Conservation (phyloP, 2,329 filamentous ascomycete genomes). For the Penicillium concentricum region DNA sequence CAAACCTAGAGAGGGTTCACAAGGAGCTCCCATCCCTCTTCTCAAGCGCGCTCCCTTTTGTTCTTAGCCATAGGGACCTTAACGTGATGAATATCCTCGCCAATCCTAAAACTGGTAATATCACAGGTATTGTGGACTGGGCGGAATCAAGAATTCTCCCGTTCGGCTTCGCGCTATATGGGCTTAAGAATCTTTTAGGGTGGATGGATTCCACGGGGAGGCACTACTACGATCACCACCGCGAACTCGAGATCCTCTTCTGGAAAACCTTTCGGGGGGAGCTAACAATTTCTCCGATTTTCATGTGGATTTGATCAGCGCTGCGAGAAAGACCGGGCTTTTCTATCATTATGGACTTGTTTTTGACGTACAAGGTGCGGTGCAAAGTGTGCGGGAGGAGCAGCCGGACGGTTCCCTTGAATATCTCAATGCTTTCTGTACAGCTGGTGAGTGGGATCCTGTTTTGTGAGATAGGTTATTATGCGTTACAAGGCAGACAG, state of each 20-base stretch:
- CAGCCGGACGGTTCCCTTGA: slow-evolving; percentile 14
- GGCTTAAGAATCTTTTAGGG: slow-evolving; percentile 17
- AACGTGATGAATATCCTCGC: slow-evolving; percentile 11
- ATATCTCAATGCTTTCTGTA: slow-evolving; percentile 23
- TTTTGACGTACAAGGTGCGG: slow-evolving; percentile 14
- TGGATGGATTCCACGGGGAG: slow-evolving; percentile 18
- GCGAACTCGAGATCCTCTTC: slow-evolving; percentile 15
- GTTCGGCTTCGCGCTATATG: slow-evolving; percentile 28
- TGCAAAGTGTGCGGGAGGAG: slow-evolving; percentile 13
- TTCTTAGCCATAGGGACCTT: slow-evolving; percentile 14
- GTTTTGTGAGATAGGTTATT: slow-evolving; percentile 3
- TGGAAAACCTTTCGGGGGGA: slow-evolving; percentile 14
- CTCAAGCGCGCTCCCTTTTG: slow-evolving; percentile 1
- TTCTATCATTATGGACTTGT: slow-evolving; percentile 18
- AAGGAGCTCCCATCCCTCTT: slow-evolving; percentile 13
- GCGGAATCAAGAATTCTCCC: slow-evolving; percentile 22
- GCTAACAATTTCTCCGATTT: slow-evolving; percentile 11
- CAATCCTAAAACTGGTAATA: slow-evolving; percentile 12
- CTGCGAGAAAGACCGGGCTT: slow-evolving; percentile 17
- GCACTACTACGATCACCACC: slow-evolving; percentile 12
- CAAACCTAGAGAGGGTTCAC: slow-evolving; percentile 9
- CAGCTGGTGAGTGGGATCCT: slow-evolving; percentile 11
- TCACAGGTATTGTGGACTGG: slow-evolving; percentile 26
- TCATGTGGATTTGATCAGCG: slow-evolving; percentile 13
- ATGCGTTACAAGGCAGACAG: neutral